These are phyloP conservation scores for Cyclanthera cordifolia DNA, from an alignment of 306 rosid species.

Conservation along the genomic window DNA sequence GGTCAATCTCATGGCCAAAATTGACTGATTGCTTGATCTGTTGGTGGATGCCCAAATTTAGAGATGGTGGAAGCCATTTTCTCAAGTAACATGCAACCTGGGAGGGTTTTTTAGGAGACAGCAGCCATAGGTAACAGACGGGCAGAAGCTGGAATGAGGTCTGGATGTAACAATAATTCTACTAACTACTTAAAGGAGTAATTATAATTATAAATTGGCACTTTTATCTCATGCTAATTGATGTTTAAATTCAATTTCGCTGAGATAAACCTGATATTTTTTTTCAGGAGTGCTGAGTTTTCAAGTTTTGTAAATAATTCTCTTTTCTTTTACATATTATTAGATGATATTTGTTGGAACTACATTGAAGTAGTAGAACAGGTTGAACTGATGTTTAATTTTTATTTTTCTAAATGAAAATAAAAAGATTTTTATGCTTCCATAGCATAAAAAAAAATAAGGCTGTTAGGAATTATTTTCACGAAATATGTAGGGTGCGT, in stretches of 20 bases:
- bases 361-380: conserved; percentile 4
- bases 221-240: neutral
- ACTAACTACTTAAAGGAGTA: neutral
- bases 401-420: neutral
- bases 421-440: too few species aligned
- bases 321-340: neutral
- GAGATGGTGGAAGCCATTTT: neutral
- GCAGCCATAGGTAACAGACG: neutral
- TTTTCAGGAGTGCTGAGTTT: conserved; percentile 2
- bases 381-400: neutral
- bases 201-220: conserved; percentile 2
- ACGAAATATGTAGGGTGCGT: too few species aligned
- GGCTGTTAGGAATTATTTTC: too few species aligned
- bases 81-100: neutral
- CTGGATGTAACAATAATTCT: conserved; percentile 10
- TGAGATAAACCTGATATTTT: conserved; percentile 2
- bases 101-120: neutral
- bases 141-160: conserved; percentile 12
- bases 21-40: conserved; percentile 12
- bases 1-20: conserved; percentile 3
- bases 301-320: conserved; percentile 1
- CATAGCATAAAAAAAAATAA: too few species aligned
- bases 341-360: neutral
- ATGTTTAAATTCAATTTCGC: conserved; percentile 1
- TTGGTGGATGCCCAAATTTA: conserved; percentile 5